Base-by-base conservation (phyloP, 768 basidiomycete species). In the Russula vinacea region DNA sequence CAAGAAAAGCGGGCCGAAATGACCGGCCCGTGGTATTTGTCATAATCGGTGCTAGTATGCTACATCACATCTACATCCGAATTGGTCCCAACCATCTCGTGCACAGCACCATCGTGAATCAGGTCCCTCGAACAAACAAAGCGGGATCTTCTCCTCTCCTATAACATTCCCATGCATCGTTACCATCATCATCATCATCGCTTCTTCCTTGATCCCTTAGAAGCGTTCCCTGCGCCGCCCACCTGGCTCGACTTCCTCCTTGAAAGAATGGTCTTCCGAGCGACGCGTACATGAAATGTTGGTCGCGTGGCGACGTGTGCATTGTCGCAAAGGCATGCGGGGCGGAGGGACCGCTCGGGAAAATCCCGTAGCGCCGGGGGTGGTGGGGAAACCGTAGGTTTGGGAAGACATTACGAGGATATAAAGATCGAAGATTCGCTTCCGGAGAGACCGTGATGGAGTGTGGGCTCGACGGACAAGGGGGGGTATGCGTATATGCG, bases 271-370 rank as follows among this genome's bases (percentile, higher is more conserved):
- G 42, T 3, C 26, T 53, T 47, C 73, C 68, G 57, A 76, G 62
- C 22, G 71, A 68, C 32, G 76, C 73, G 68, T 70, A 74, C 71
- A 75, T 73, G 37, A 69, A 56, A 62, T 74, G 72, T 51, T 67
- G 56, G 68, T 73, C 73, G 57, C 74, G 71, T 50, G 75, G 75
- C 19, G 74, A 73, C 63, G 74, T 71, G 64, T 74, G 73, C 69
- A 76, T 74, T 24, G 70, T 58, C 53, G 74, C 58, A 71, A 76
- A 76, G 37, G 76, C 76, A 68, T 76, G 72, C 39, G 76, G 76
- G 19, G 73, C 69, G 42, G 72, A 66, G 61, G 75, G 73, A 3
- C 70, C 73, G 14, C 61, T 71, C 17, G 76, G 75, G 74, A 76
- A 76, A 76, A 75, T 64, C 72, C 67, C 19, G 47, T 19, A 4